A percentile compares a stretch with the other conserved stretches of the same genome.
phyloP scores from a whole-genome alignment of 1,284 basidiomycete species.

The Filobasidium uniguttulatum region DNA sequence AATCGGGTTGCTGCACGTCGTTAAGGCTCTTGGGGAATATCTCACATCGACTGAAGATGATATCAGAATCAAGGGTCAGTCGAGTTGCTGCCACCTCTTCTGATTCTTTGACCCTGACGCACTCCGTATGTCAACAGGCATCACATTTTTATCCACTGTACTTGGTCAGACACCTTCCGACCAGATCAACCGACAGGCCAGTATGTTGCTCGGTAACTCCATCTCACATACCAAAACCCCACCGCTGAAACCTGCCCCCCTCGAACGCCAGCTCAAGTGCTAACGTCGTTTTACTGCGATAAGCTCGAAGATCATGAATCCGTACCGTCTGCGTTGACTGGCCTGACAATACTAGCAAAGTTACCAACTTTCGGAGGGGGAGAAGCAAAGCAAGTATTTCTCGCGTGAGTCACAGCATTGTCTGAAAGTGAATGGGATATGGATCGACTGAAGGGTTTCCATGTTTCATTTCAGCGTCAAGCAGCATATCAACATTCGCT shows the following conservation, averaged over 20 bases:
- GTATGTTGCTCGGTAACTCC: conserved; percentile 43
- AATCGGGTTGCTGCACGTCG: conserved; percentile 61
- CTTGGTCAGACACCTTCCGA: conserved; percentile 49
- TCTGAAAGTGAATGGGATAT: neutral
- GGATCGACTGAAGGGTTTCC: conserved; percentile 6
- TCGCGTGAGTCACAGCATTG: conserved; percentile 45
- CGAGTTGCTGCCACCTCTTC: conserved; percentile 7
- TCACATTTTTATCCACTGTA: conserved; percentile 42
- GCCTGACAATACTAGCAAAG: conserved; percentile 54
- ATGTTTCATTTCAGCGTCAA: no score
- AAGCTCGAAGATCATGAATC: conserved; percentile 78
- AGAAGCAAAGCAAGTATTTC: conserved; percentile 54
- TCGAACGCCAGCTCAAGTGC: conserved; percentile 52
- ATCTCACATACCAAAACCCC: neutral
- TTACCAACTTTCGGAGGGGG: conserved; percentile 54
- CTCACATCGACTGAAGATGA: conserved; percentile 73
- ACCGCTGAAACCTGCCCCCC: neutral
- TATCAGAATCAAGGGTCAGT: conserved; percentile 60
- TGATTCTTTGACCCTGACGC: neutral
- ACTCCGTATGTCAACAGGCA: conserved; percentile 15
- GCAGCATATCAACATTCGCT: conserved; percentile 62
- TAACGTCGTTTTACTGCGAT: conserved; percentile 67
- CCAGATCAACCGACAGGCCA: conserved; percentile 65
- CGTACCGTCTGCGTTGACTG: conserved; percentile 58
- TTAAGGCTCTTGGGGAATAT: conserved; percentile 72